phyloP scores from a whole-genome alignment of 805 yeast genomes.

The Starmerella ratchasimensis region DNA sequence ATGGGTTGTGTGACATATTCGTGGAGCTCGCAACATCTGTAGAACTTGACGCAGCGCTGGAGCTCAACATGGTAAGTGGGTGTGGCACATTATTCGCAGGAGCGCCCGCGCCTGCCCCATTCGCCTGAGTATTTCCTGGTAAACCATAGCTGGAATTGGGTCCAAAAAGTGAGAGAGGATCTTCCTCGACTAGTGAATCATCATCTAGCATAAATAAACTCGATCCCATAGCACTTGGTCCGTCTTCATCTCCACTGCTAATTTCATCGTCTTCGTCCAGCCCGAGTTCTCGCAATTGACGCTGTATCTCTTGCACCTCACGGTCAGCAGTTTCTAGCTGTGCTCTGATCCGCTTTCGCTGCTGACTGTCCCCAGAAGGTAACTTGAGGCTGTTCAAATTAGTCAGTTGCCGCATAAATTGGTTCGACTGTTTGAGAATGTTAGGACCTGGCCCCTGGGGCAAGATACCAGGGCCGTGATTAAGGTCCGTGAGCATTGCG shows the following conservation, averaged over 20 bases:
- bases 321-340: slow-evolving; percentile 18
- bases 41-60: slow-evolving; percentile 13
- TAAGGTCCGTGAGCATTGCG: slow-evolving; percentile 25
- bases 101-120: too few relatives aligned
- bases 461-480: slow-evolving; percentile 8
- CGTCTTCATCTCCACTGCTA: slow-evolving; percentile 22
- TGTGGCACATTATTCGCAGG: too few relatives aligned
- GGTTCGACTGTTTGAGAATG: slow-evolving; percentile 7
- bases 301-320: slow-evolving; percentile 10
- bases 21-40: slow-evolving; percentile 3
- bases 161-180: neutral
- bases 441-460: slow-evolving; percentile 4
- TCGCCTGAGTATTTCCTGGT: too few relatives aligned
- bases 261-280: slow-evolving; percentile 26
- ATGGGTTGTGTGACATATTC: neutral
- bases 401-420: neutral
- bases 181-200: slow-evolving; percentile 4
- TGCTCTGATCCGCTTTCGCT: slow-evolving; percentile 13
- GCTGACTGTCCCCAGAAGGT: slow-evolving; percentile 2
- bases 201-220: slow-evolving; percentile 6
- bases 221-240: slow-evolving; percentile 1
- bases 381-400: too few relatives aligned
- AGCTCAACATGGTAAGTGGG: slow-evolving; percentile 2
- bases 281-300: slow-evolving; percentile 37
- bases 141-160: too few relatives aligned